Evolutionary conservation across 345 rosid genomes (phyloP), one percentile per base, ranked within the genome.

Genomic region (Eucalyptus caleyi): DNA sequence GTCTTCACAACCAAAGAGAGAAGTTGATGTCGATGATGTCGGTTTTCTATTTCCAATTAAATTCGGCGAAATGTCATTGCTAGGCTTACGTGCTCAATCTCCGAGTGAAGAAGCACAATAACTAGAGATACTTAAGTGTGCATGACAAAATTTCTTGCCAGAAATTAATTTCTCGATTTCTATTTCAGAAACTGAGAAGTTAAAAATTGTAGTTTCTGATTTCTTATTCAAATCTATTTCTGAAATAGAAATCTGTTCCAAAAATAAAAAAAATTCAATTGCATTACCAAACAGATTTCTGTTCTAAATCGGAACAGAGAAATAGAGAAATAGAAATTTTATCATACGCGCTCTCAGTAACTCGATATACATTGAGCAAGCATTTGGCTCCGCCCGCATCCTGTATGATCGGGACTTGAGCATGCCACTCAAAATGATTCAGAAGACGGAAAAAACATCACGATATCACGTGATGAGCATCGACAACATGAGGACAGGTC

Each of bases 201-300:
- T 47, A 47, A 47, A 47, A 47, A 47, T 47, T 47, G 3, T 47
- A 47, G 0, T 47, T 47, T 3, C 11, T 10, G 4, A 47, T 10
- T 47, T 9, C 4, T 47, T 47, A 1, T 47, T 47, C 49, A 47
- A 47, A 47, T 47, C 12, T 0, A 45, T 45, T 45, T 45, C 12
- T 45, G 0, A 45, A 45, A 45, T 45, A 45, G 0, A 45, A 45
- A 45, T 45, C 12, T 0, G 1, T 45, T 45, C 0, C 4, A 3
- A 47, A 42, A 42, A 42, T 7, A 44, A 10, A 3, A 3, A 47
- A 47, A 47, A 10, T 45, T 45, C 10, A 10, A 45, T 45, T 10
- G 4, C 1, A 45, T 45, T 9, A 45, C 11, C 0, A 45, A 45
- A 45, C 4, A 0, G 0, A 45, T 45, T 45, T 45, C 11, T 45